phyloP scores from a whole-genome alignment of 169 alveolate genomes.

The Plasmodium fragile region DNA sequence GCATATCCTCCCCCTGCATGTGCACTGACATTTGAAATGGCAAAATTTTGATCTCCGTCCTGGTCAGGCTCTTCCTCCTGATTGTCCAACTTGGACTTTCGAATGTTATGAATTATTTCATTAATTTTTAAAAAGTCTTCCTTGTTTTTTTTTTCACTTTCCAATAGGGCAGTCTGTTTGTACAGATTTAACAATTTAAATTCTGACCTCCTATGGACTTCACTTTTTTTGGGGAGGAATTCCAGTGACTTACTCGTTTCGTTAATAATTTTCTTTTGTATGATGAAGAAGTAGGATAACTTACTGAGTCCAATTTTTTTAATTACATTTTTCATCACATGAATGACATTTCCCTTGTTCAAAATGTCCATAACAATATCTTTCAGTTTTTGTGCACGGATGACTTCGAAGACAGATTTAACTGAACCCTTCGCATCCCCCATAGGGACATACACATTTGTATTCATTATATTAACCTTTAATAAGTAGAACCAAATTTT shows the following conservation, averaged over 20 bases:
- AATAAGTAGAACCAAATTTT: slow-evolving; percentile 59
- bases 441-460: slow-evolving; percentile 23
- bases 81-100: not conserved
- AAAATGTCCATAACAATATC: not conserved
- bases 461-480: slow-evolving; percentile 13
- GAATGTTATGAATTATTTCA: slow-evolving; percentile 11
- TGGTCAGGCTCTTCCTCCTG: not conserved
- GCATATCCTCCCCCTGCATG: not conserved
- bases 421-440: slow-evolving; percentile 14
- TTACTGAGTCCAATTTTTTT: slow-evolving; percentile 59
- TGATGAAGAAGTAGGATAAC: slow-evolving; percentile 19
- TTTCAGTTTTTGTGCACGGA: not conserved
- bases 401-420: slow-evolving; percentile 31
- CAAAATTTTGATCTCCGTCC: not conserved
- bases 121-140: not conserved
- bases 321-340: slow-evolving; percentile 12
- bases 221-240: slow-evolving; percentile 49
- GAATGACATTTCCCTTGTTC: not conserved
- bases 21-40: not conserved
- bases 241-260: not conserved
- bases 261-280: slow-evolving; percentile 25
- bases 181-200: slow-evolving; percentile 20
- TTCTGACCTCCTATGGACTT: not conserved
- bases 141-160: slow-evolving; percentile 22
- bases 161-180: slow-evolving; percentile 30